Evolutionary conservation across 2,329 filamentous ascomycete species (phyloP).

Genomic region (Lizonia empirigonia): DNA sequence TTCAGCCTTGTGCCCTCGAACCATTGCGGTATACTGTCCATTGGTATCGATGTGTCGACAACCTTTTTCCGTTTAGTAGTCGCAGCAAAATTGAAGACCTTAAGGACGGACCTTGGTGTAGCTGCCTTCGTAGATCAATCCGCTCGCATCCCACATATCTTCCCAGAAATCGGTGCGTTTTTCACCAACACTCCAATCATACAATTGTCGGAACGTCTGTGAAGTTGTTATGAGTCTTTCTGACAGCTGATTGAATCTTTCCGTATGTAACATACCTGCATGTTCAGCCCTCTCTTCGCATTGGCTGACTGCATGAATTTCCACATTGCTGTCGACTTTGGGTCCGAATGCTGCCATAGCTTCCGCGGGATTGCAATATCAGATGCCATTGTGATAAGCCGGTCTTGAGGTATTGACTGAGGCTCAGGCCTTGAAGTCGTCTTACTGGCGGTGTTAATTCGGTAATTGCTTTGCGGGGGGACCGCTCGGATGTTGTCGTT

Average conservation of each 20-base stretch:
- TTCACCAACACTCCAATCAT: conserved; percentile 67
- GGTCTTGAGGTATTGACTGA: not conserved
- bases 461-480: conserved; percentile 7
- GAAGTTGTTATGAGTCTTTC: not conserved
- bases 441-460: not conserved
- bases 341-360: conserved; percentile 55
- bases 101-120: conserved; percentile 30
- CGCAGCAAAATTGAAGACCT: not conserved
- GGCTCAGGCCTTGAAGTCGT: not conserved
- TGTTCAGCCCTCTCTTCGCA: conserved; percentile 58
- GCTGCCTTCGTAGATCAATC: conserved; percentile 39
- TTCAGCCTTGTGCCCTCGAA: conserved; percentile 76
- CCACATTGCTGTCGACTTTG: conserved; percentile 52
- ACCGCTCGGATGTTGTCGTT: conserved; percentile 1
- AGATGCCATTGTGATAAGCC: not conserved
- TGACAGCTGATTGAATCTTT: not conserved
- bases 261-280: conserved; percentile 59
- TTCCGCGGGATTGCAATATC: conserved; percentile 46
- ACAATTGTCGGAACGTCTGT: conserved; percentile 71
- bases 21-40: conserved; percentile 76
- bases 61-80: conserved; percentile 40
- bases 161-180: conserved; percentile 57
- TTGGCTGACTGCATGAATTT: conserved; percentile 65
- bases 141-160: conserved; percentile 37
- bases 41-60: conserved; percentile 72